phyloP scores from a whole-genome alignment of 208 protist species.

The Trypanosoma avium region DNA sequence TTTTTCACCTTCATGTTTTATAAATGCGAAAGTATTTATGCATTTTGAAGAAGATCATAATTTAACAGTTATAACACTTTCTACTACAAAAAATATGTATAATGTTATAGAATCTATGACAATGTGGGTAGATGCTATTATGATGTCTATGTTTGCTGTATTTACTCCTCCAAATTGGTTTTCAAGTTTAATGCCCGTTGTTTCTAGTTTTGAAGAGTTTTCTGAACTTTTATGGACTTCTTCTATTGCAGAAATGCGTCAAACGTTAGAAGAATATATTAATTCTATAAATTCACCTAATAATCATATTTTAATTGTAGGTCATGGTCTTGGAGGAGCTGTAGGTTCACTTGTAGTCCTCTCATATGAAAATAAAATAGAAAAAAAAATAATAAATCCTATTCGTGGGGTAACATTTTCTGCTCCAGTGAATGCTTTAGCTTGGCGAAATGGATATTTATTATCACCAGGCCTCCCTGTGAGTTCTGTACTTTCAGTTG shows the following conservation, averaged over 20 bases:
- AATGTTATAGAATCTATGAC: conserved; percentile 46
- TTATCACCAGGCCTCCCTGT: conserved; percentile 12
- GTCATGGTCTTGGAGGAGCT: conserved; percentile 22
- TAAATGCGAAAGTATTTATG: conserved; percentile 40
- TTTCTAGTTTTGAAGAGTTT: conserved; percentile 43
- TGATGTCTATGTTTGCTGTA: conserved; percentile 47
- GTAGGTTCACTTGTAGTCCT: not conserved
- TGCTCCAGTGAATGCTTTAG: conserved; percentile 9
- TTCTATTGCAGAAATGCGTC: conserved; percentile 11
- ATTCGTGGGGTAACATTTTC: conserved; percentile 17
- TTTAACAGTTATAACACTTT: conserved; percentile 45
- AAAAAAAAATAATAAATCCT: no score
- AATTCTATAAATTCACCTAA: not conserved
- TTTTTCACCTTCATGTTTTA: conserved; percentile 13
- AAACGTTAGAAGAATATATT: not conserved
- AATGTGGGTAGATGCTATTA: conserved; percentile 56
- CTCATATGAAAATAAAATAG: no score
- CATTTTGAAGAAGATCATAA: conserved; percentile 15
- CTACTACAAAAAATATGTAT: conserved; percentile 31
- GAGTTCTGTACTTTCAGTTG: conserved; percentile 31
- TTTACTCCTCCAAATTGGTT: conserved; percentile 51
- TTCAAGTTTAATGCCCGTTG: conserved; percentile 30
- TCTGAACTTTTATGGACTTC: conserved; percentile 39
- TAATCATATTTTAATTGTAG: conserved; percentile 26
- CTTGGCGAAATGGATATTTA: conserved; percentile 7